Conservation (phyloP, 208 protist species). For the Porcisia hertigi region DNA sequence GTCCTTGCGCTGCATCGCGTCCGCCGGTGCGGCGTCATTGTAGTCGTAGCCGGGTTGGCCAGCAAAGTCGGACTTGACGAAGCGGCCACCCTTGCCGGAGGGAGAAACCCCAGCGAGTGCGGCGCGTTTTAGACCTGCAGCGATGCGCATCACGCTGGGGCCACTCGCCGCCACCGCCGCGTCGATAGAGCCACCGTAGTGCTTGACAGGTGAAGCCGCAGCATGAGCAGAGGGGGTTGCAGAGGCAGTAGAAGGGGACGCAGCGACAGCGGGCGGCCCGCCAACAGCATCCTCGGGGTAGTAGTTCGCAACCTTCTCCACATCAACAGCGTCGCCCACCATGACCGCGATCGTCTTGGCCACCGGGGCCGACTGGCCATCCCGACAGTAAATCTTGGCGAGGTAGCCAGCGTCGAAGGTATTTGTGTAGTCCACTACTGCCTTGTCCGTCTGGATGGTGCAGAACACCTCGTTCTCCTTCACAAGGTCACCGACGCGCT, state of each 20-base stretch:
- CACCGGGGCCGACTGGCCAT: constrained; percentile 75
- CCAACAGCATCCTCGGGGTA: constrained; percentile 41
- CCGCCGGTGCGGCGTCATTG: constrained; percentile 41
- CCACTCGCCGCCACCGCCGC: constrained; percentile 73
- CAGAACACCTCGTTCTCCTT: constrained; percentile 93
- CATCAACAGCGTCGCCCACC: constrained; percentile 77
- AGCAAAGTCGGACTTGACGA: constrained; percentile 76
- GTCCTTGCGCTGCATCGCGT: constrained; percentile 4
- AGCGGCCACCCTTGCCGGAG: constrained; percentile 77
- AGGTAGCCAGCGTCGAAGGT: constrained; percentile 94
- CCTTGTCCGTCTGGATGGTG: constrained; percentile 98
- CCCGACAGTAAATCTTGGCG: constrained; percentile 93
- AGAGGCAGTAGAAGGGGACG: constrained; percentile 32
- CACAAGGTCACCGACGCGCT: constrained; percentile 92
- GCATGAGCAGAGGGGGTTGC: constrained; percentile 30
- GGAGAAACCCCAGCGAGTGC: constrained; percentile 50
- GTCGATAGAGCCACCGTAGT: constrained; percentile 63
- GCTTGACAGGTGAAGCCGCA: constrained; percentile 20
- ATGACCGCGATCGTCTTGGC: constrained; percentile 89
- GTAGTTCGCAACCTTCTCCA: constrained; percentile 68
- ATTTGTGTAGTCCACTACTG: constrained; percentile 96
- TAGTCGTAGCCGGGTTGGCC: constrained; percentile 84
- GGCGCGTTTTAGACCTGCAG: constrained; percentile 47
- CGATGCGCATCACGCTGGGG: constrained; percentile 81
- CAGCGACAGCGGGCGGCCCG: constrained; percentile 17